Percentiles rank a stretch among this genome's conserved stretches.
phyloP scores from a whole-genome alignment of 495 filamentous ascomycete species.

The Aeminium ludgeri region DNA sequence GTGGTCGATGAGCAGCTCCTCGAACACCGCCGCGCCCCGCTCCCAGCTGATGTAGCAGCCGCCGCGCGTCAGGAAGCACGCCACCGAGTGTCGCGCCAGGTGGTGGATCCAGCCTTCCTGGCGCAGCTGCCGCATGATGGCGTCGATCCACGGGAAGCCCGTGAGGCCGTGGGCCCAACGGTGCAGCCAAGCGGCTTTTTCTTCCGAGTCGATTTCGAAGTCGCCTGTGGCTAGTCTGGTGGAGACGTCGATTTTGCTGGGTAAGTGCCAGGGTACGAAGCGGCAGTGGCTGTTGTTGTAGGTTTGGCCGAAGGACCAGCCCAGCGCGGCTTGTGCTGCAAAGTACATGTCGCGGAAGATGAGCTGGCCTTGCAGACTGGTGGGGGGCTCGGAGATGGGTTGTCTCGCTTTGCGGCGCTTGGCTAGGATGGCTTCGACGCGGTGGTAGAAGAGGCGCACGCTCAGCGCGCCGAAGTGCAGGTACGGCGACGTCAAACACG shows the following conservation, averaged over 20 bases:
- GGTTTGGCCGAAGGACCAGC: conserved; percentile 39
- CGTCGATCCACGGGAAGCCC: conserved; percentile 60
- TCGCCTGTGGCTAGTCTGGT: conserved; percentile 29
- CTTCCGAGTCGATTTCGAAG: conserved; percentile 38
- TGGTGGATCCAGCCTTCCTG: conserved; percentile 61
- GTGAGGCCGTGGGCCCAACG: conserved; percentile 49
- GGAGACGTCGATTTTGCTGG: conserved; percentile 29
- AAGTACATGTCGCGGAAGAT: conserved; percentile 68
- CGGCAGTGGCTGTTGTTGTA: conserved; percentile 40
- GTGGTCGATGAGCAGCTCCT: conserved; percentile 55
- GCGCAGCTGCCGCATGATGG: conserved; percentile 54
- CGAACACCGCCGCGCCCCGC: conserved; percentile 55
- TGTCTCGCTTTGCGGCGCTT: conserved; percentile 26
- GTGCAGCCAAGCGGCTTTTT: conserved; percentile 43
- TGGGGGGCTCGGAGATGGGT: conserved; percentile 32
- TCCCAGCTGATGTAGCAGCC: conserved; percentile 62
- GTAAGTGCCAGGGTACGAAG: conserved; percentile 57
- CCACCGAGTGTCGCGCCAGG: conserved; percentile 52
- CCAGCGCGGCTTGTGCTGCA: conserved; percentile 47
- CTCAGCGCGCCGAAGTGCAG: conserved; percentile 53
- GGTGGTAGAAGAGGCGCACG: conserved; percentile 50
- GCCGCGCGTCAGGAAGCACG: conserved; percentile 54
- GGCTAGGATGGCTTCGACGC: conserved; percentile 37
- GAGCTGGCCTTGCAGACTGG: conserved; percentile 48
- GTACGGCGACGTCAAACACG: conserved; percentile 50